Base-by-base conservation (phyloP, 768 basidiomycete genomes). In the Leccinum ochraceum region DNA sequence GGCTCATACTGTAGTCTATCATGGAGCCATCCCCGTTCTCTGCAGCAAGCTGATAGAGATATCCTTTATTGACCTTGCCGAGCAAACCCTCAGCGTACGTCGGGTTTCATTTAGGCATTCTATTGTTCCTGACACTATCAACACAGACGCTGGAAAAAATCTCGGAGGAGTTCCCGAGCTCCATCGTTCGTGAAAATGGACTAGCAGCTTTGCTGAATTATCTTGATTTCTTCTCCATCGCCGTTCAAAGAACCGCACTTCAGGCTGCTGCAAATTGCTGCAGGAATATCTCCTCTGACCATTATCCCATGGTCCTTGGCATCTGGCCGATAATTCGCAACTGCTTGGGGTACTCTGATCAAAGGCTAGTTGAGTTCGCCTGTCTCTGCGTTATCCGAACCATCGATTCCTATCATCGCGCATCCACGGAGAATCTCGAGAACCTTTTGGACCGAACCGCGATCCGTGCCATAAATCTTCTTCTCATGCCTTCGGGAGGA, bases 11-110 rank as follows among this genome's bases (percentile, higher is more conserved):
- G 89, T 99, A 67, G 96, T 98, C 42, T 93, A 97, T 73, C 92
- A 96, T 69, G 96, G 96, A n/a, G 97, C 96, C 17, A 95, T 99
- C 60, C 95, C 95, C 17, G 94, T 96, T 34, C 83, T 99, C 52
- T 98, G 96, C 84, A 91, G 91, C 83, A 98, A 99, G 75, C 78
- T 99, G 62, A 87, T 94, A 72, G 94, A 97, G 76, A 99, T 99
- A 60, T 92, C 93, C 24, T 97, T 95, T 71, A 98, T 99, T 66
- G 97, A 99, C 75, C 81, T 99, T 51, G 97, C 97, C 13, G 97
- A 98, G 73, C 97, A 99, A 77, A 98, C 96, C 9, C 78, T 99
- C 65, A 95, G 93, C 71, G 96, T 98, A 79, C 79, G 95, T 85
- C 55, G 24, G 20, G 13, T 60, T 42, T 37, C 63, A 8, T 52